A percentile compares a stretch with the other conserved stretches of the same genome.
Evolutionary conservation across 2,329 filamentous ascomycete genomes (phyloP).

Genomic region (Pestalotiopsis sp.): DNA sequence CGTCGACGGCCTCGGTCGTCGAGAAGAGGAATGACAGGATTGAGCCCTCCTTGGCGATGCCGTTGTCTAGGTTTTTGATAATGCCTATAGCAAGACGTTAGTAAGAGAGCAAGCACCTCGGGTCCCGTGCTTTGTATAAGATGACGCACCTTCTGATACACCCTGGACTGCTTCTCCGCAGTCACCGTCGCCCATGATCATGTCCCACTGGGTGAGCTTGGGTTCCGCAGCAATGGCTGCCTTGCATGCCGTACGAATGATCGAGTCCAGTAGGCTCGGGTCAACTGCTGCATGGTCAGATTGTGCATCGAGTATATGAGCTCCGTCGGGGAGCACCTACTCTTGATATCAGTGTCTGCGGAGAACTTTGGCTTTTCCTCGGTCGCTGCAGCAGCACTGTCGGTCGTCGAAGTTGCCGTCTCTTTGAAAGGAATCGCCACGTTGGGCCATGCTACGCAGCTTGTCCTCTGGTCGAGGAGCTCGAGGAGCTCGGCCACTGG

Average conservation of each 20-base stretch:
- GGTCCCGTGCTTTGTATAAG: no score
- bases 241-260: constrained; percentile 31
- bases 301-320: neutral
- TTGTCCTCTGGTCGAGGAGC: constrained; percentile 52
- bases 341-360: constrained; percentile 17
- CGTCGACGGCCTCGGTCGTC: constrained; percentile 35
- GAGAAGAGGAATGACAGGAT: constrained; percentile 31
- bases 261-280: constrained; percentile 26
- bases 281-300: constrained; percentile 24
- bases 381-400: neutral
- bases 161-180: constrained; percentile 33
- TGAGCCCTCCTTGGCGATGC: constrained; percentile 31
- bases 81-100: constrained; percentile 20
- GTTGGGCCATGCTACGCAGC: constrained; percentile 53
- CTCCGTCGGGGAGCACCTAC: constrained; percentile 4
- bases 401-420: neutral
- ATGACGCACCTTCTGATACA: constrained; percentile 18
- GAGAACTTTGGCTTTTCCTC: neutral
- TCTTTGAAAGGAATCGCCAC: neutral
- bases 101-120: neutral
- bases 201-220: constrained; percentile 34
- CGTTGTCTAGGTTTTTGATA: constrained; percentile 29
- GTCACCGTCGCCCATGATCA: constrained; percentile 37
- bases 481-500: constrained; percentile 41
- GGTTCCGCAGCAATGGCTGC: constrained; percentile 37